Evolutionary conservation across 495 filamentous ascomycete genomes (phyloP).

Genomic region (Talaromyces nanjingensis): DNA sequence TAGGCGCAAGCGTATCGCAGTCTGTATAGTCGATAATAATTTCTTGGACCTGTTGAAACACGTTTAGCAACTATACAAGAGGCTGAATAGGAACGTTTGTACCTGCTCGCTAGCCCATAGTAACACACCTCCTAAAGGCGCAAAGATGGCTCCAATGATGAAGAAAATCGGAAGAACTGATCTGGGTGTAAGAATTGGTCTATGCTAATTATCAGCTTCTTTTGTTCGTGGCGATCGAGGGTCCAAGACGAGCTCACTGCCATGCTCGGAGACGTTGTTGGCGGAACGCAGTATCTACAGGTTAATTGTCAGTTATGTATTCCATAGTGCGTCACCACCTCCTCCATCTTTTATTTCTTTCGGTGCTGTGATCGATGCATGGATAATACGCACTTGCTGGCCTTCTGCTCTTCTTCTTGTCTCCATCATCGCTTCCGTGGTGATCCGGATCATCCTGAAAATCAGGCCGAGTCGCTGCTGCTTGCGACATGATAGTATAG

Average conservation of each 20-base stretch:
- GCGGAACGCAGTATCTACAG: conserved; percentile 78
- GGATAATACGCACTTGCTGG: conserved; percentile 62
- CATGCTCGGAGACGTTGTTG: conserved; percentile 91
- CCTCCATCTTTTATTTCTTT: background rate
- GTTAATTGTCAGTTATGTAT: conserved; percentile 4
- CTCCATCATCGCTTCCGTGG: conserved; percentile 32
- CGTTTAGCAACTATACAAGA: conserved; percentile 1
- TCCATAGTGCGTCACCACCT: background rate
- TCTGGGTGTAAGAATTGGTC: conserved; percentile 87
- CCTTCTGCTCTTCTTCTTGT: conserved; percentile 81
- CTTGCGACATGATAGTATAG: conserved; percentile 40
- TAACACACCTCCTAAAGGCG: conserved; percentile 76
- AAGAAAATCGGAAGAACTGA: conserved; percentile 90
- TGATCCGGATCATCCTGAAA: conserved; percentile 45
- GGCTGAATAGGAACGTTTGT: conserved; percentile 7
- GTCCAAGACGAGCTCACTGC: conserved; percentile 55
- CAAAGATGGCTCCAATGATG: conserved; percentile 76
- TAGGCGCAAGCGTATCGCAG: conserved; percentile 51
- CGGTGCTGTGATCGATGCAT: conserved; percentile 3
- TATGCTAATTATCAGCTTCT: conserved; percentile 19
- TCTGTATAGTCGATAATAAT: conserved; percentile 83
- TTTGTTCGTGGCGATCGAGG: background rate
- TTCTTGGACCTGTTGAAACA: conserved; percentile 68
- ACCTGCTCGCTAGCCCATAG: conserved; percentile 77
- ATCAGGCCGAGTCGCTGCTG: conserved; percentile 34